Conservation (phyloP, 2,329 filamentous ascomycete species). For the Chaetomiaceae sp. region DNA sequence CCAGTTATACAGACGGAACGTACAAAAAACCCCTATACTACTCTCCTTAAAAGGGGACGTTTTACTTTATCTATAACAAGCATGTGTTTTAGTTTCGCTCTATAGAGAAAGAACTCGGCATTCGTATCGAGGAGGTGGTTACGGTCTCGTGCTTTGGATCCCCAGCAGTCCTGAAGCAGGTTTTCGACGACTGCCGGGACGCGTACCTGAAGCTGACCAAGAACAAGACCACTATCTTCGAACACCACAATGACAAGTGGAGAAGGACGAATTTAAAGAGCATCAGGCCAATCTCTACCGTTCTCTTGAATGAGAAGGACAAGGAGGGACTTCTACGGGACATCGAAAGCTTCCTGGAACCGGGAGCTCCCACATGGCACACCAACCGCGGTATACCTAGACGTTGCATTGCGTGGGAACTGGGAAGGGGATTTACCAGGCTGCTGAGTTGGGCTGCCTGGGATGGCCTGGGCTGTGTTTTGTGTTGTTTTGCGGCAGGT, state of each 20-base stretch:
- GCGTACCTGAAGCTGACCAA: slow-evolving; percentile 30
- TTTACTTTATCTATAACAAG: slow-evolving; percentile 9
- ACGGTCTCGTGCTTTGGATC: slow-evolving; percentile 5
- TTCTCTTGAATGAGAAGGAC: slow-evolving; percentile 20
- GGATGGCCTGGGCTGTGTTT: too few species aligned
- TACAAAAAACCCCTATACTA: slow-evolving; percentile 9
- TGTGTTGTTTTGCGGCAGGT: too few species aligned
- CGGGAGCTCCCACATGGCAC: slow-evolving; percentile 31
- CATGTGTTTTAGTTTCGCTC: slow-evolving; percentile 7
- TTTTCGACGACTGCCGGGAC: slow-evolving; percentile 30
- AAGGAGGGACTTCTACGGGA: slow-evolving; percentile 30
- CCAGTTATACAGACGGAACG: not conserved
- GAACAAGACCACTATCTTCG: slow-evolving; percentile 29
- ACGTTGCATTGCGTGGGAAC: too few species aligned
- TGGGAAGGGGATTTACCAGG: slow-evolving; percentile 37
- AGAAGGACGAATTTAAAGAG: slow-evolving; percentile 23
- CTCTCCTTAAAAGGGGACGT: slow-evolving; percentile 9
- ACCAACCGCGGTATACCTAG: slow-evolving; percentile 28
- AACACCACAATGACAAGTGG: slow-evolving; percentile 24
- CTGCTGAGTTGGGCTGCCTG: slow-evolving; percentile 37
- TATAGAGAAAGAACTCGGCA: not conserved
- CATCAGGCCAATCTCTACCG: slow-evolving; percentile 24
- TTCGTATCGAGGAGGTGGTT: slow-evolving; percentile 1
- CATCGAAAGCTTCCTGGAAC: slow-evolving; percentile 35
- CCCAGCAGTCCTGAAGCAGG: slow-evolving; percentile 25